Conservation (phyloP, 2,329 filamentous ascomycete species). For the Colletotrichum theobromicola region DNA sequence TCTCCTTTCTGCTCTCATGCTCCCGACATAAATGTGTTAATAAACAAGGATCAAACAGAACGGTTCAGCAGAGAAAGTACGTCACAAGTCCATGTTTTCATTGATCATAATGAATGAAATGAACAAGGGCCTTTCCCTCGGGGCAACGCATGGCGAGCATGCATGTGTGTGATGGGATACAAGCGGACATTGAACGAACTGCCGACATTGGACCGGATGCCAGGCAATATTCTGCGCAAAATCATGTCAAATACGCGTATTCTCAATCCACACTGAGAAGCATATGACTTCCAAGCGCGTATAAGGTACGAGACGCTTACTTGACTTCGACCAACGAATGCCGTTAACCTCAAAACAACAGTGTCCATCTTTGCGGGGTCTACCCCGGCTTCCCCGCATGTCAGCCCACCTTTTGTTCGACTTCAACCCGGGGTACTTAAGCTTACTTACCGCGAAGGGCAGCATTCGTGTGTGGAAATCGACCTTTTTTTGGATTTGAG, state of each 20-base stretch:
- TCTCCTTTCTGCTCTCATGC: neutral
- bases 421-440: neutral
- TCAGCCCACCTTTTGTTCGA: neutral
- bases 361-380: neutral
- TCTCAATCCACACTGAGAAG: neutral
- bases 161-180: neutral
- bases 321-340: neutral
- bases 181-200: neutral
- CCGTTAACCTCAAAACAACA: neutral
- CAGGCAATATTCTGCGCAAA: fast-evolving
- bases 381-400: neutral
- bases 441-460: neutral
- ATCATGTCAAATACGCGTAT: neutral
- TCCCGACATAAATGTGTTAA: neutral
- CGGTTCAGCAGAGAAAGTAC: neutral
- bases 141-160: neutral
- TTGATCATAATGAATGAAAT: fast-evolving
- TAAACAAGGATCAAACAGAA: fast-evolving
- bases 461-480: fast-evolving
- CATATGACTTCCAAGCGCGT: neutral
- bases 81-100: fast-evolving
- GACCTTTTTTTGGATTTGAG: neutral
- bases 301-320: neutral
- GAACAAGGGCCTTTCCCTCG: neutral
- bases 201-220: neutral